Base-by-base conservation (phyloP, 2,329 filamentous ascomycete genomes). In the Penicillium brevicompactum region DNA sequence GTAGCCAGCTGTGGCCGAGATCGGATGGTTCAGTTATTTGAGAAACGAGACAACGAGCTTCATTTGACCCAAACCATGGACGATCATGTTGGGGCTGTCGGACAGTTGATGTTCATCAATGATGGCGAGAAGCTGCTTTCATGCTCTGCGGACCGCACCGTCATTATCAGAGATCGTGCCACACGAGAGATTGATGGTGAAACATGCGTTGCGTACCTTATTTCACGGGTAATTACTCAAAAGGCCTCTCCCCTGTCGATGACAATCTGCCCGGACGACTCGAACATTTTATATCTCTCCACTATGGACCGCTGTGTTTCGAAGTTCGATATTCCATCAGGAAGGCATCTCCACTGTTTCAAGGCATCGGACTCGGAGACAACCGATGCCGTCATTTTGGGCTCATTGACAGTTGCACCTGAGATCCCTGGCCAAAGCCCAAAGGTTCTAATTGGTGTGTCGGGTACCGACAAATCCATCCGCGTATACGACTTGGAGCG, bases 391-490 rank as follows among this genome's bases (percentile, higher is more conserved):
- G 93, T 93, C 0, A 85, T 94, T 42, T 78, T 97, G 63, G 90
- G 92, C 61, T 90, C 89, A 0, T 80, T 99, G 30, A 85, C 86
- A 2, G 84, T 87, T 54, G 66, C 67, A 13, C 62, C 66, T 38
- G 86, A 84, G 46, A 76, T 81, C 70, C 66, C 85, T 69, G 76
- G 85, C 65, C 73, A 81, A 58, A 74, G 82, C 74, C 79, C 81
- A 9, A 84, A 87, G 27, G 83, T 95, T 48, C 81, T 99, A 49
- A 82, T 94, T 16, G 92, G 91, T n/a, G 83, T 94, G 10, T 97
- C 93, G 8, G 92, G 92, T 64, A 96, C 91, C 1, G 94, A 99
- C 73, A 99, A 97, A 71, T 97, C 94, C 0, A 88, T 99, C 53
- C 83, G 94, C 34, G 78, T 99, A 14, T 99, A 99, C 67, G 90